Evolutionary conservation across 768 basidiomycete species (phyloP), one percentile per base, ranked within the genome.

Genomic region (Kwoniella pini): DNA sequence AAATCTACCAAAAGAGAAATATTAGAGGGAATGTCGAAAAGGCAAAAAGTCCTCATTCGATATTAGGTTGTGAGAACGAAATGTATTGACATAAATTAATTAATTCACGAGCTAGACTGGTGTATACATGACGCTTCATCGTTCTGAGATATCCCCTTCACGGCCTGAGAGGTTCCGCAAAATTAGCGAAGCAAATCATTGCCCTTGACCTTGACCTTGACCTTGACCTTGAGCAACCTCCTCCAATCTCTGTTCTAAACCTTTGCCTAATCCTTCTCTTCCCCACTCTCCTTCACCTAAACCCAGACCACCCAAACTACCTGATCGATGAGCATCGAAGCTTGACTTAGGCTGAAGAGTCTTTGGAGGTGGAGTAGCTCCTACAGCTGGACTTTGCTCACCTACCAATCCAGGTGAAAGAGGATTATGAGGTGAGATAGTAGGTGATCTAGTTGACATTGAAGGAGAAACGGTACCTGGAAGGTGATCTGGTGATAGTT

Each of bases 241-340:
- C 69, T 92, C 91, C 54, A 94, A 75, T 57, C 91, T 80, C 80
- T 92, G 91, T 77, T 89, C 91, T 49, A 94, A 77, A 0, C 91
- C 91, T 60, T 80, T 84, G 0, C 91, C 91, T 24, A 94, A 75
- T 0, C 91, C 91, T 67, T 90, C 88, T 1, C 90, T 80, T 64
- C 90, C 88, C 90, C 90, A 94, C 78, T 93, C 91, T 0, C 90
- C 89, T 9, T 89, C 89, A 0, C 84, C 79, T 44, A 87, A 87
- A 67, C 81, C 59, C 81, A 83, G 22, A 78, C 82, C 43, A 77
- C 78, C 43, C 43, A 63, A 24, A 3, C 36, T 13, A 13, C 28
- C 46, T 22, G 51, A 28, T 13, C 54, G 36, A 19, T 26, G 33
- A 36, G 24, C 55, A 42, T 30, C 45, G n/a, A 33, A 33, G 28